Base-by-base conservation (phyloP, 352 stramenopile genomes). In the Phytopythium chamaehyphon region DNA sequence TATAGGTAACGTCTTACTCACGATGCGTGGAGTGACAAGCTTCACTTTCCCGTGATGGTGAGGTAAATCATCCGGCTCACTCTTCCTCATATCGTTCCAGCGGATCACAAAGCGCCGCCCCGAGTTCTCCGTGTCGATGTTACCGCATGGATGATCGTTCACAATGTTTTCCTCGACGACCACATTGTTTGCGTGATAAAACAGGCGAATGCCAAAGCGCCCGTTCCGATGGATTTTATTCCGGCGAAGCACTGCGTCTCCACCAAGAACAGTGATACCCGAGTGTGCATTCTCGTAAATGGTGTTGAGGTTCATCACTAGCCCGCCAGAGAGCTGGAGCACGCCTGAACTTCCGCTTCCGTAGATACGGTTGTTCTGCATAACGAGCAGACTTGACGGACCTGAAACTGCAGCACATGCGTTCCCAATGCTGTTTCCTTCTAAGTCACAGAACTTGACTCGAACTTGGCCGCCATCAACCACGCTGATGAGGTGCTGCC, bases 141-240 rank as follows among this genome's bases (percentile, higher is more conserved):
- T 88, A 1, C 80, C 80, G 33, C 83, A 93, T 12, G 68, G 42
- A 21, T 93, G 78, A n/a, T 68, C 64, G 19, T 69, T 64, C 19
- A 93, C 66, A 2, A 73, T 54, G 47, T 93, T 93, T 26, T 89
- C 71, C 57, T 93, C 77, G 19, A 93, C 53, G n/a, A 90, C 75
- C 11, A 90, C 69, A 28, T 86, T 81, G 12, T 71, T 69, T 0
- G 80, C 71, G 26, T 88, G 77, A 47, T 89, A 86, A 10, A 93
- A 53, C 22, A 93, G 40, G 0, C 83, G 66, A 47, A 93, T 74
- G 7, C 83, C 83, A 58, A 90, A 93, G 0, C 79, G 83, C 3
- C 55, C 62, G 57, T 93, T 93, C 10, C 50, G 55, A 22, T 83
- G 57, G 43, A 93, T 76, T 40, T 76, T 74, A 55, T 90, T 93